Conservation (phyloP, 176 grass and related monocot genomes). For the Tuctoria greenei region DNA sequence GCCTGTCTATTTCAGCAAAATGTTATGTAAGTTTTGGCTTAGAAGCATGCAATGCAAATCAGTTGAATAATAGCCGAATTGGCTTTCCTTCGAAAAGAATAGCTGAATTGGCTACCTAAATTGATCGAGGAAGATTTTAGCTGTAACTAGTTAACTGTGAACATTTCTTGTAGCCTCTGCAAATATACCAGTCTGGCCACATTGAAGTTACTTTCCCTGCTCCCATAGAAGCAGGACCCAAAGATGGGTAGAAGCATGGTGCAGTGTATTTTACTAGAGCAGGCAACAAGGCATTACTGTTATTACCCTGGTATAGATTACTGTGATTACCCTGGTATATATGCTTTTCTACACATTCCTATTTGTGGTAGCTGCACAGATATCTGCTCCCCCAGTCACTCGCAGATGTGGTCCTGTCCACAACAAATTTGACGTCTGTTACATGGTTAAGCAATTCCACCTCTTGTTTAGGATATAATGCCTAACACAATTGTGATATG, state of each 20-base stretch:
- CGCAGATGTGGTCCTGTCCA: constrained; percentile 11
- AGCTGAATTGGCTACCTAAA: constrained; percentile 13
- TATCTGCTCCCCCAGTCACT: background rate
- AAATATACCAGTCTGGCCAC: background rate
- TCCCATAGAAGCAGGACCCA: background rate
- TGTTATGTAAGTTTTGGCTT: background rate
- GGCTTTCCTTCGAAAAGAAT: background rate
- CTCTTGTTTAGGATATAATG: constrained; percentile 13
- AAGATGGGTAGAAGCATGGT: constrained; percentile 12
- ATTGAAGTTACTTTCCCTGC: constrained; percentile 19
- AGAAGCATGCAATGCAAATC: background rate
- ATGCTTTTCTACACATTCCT: constrained; percentile 15
- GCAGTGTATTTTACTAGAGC: constrained; percentile 35
- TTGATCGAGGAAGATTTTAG: constrained; percentile 22
- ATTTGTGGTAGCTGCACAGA: background rate
- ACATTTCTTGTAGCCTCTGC: constrained; percentile 12
- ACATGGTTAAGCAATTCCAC: constrained; percentile 1
- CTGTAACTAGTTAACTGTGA: constrained; percentile 9
- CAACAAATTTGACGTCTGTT: background rate
- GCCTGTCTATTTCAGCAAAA: background rate
- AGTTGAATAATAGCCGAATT: background rate
- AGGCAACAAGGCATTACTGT: constrained; percentile 27
- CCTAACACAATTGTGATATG: background rate
- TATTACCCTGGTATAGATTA: background rate
- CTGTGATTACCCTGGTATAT: constrained; percentile 11